Evolutionary conservation across 805 yeast genomes (phyloP).

Genomic region (Sugiyamaella boreocaroliniensis): DNA sequence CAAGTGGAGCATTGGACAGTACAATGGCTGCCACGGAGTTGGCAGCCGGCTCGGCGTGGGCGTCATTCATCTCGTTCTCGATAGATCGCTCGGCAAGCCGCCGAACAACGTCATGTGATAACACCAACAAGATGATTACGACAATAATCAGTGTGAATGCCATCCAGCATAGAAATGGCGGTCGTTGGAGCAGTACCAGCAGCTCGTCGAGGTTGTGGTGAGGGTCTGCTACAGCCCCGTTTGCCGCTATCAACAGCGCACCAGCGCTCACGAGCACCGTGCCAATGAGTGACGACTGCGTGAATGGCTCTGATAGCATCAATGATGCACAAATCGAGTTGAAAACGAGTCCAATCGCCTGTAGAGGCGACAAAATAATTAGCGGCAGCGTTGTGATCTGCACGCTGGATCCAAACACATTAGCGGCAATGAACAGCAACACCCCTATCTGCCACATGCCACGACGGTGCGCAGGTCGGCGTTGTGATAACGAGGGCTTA

Average conservation of each 20-base stretch:
- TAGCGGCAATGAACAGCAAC: conserved; percentile 60
- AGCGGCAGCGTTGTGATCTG: conserved; percentile 81
- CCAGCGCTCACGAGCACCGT: conserved; percentile 65
- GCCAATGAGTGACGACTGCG: conserved; percentile 50
- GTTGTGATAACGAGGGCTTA: conserved; percentile 22
- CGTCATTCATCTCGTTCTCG: background rate
- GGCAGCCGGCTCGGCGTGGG: background rate
- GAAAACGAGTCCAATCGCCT: conserved; percentile 82
- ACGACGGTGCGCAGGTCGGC: conserved; percentile 34
- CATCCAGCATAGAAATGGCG: conserved; percentile 56
- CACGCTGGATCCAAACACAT: conserved; percentile 71
- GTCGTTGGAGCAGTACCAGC: conserved; percentile 36
- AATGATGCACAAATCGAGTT: conserved; percentile 68
- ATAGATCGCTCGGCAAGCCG: background rate
- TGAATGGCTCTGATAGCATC: conserved; percentile 62
- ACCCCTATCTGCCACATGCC: conserved; percentile 73
- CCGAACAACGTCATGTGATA: conserved; percentile 5
- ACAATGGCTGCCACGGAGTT: background rate
- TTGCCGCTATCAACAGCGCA: conserved; percentile 69
- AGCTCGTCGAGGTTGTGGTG: conserved; percentile 45
- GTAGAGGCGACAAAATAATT: conserved; percentile 72
- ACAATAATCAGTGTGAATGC: conserved; percentile 31
- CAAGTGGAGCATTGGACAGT: conserved; percentile 17
- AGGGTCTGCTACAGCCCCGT: conserved; percentile 56
- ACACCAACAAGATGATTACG: conserved; percentile 19